Evolutionary conservation across 106 monocot species (phyloP).

Genomic region (Iris macrosiphon): DNA sequence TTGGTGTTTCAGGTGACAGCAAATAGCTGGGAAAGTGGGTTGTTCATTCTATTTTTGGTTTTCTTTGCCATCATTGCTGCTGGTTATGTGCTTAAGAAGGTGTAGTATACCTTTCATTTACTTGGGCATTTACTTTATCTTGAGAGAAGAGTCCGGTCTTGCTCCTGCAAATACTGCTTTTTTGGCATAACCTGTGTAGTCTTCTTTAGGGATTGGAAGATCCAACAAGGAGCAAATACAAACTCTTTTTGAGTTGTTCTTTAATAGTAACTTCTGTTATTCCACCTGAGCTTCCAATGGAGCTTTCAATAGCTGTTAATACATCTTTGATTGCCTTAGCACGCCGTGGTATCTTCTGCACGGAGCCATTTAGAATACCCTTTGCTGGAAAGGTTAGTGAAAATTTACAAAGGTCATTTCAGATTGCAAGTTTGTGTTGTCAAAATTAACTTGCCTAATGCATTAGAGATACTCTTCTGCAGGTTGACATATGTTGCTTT

Average conservation of each 20-base stretch:
- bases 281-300: slow-evolving; percentile 98
- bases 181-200: too few relatives aligned
- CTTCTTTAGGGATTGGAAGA: slow-evolving; percentile 81
- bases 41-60: slow-evolving; percentile 94
- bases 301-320: slow-evolving; percentile 99
- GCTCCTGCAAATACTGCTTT: too few relatives aligned
- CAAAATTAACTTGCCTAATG: not conserved
- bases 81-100: slow-evolving; percentile 99
- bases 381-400: slow-evolving; percentile 77
- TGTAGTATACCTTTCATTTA: too few relatives aligned
- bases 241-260: slow-evolving; percentile 96
- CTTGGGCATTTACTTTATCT: too few relatives aligned
- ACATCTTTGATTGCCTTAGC: slow-evolving; percentile 98
- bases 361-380: slow-evolving; percentile 99
- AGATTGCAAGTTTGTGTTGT: not conserved
- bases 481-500: slow-evolving; percentile 99
- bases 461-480: slow-evolving; percentile 15
- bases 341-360: slow-evolving; percentile 96
- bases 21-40: slow-evolving; percentile 96
- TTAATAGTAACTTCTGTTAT: slow-evolving; percentile 97
- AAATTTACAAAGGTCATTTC: not conserved
- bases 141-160: too few relatives aligned
- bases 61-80: slow-evolving; percentile 99
- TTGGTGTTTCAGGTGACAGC: slow-evolving; percentile 80
- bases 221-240: slow-evolving; percentile 98